Evolutionary conservation across 1,284 basidiomycete genomes (phyloP), one percentile per base, ranked within the genome.

Genomic region (Ustilago hordei): DNA sequence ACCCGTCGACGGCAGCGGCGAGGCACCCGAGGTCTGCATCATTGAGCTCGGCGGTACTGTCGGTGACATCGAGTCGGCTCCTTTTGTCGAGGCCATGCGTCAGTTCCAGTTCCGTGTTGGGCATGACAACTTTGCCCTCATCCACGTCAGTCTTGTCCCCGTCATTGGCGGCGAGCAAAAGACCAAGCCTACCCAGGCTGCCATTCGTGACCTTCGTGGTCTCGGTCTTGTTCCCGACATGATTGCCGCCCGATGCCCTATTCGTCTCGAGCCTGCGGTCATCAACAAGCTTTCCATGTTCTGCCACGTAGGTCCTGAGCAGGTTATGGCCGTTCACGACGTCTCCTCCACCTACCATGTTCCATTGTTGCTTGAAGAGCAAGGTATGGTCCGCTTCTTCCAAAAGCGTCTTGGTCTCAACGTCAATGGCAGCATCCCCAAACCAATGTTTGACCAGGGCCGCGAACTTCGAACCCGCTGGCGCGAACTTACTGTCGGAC

Each of bases 211-310:
- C 70, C 88, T 99, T 39, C 91, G 97, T 60, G 96, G 97, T 13
- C 90, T 98, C 11, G 96, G 96, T 81, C 89, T 99, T 9, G 90
- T 95, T 15, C 95, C 96, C 57, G 96, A 99, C 87, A 88, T 99
- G 81, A 97, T 99, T 81, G 97, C 96, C 0, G 98, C 96, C 85
- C 92, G 96, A 70, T 90, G 89, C 79, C 88, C 89, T 62, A 82
- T 87, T 52, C 87, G 93, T 0, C 89, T 99, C 17, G 91, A 93
- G 63, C 89, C 90, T 4, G 89, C 92, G 0, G 96, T 96, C 52
- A 97, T 95, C 88, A 90, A 92, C 83, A 99, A 99, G 87, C 95
- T 99, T 54, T 95, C 94, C 75, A 98, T 99, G 95, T 99, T 99
- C 90, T 99, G 96, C 87, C 97, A 99, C 85, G 96, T 99, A 75